Evolutionary conservation across 257 asterid genomes (phyloP).

Genomic region (Jacaranda copaia): DNA sequence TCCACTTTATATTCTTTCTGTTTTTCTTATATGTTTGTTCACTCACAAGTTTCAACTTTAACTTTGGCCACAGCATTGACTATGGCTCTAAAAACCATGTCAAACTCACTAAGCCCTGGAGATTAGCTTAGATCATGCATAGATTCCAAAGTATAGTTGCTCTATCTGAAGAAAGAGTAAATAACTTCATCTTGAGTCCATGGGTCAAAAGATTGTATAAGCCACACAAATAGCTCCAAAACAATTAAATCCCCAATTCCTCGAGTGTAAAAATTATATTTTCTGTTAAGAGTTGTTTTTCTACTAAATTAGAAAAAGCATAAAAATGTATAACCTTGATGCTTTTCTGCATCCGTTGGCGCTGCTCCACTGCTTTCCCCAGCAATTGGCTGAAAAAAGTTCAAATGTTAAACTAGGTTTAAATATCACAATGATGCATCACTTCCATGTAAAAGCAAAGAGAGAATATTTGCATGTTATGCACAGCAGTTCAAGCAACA

Average conservation of each 20-base stretch:
- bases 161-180: neutral
- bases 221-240: conserved; percentile 19
- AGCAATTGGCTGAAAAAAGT: conserved; percentile 64
- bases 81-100: neutral
- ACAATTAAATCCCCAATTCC: neutral
- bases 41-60: conserved; percentile 16
- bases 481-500: conserved; percentile 1
- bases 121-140: neutral
- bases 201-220: neutral
- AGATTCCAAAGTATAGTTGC: conserved; percentile 18
- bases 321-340: conserved; percentile 61
- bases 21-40: conserved; percentile 14
- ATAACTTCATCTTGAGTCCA: conserved; percentile 21
- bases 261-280: neutral
- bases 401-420: conserved; percentile 23
- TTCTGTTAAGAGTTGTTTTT: neutral
- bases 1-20: neutral
- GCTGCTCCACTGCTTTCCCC: conserved; percentile 88
- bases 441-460: conserved; percentile 15
- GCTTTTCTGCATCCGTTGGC: conserved; percentile 61
- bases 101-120: conserved; percentile 10
- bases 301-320: conserved; percentile 8
- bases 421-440: conserved; percentile 12
- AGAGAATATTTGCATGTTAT: neutral
- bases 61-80: conserved; percentile 17